Percentiles rank a stretch among this genome's conserved stretches.
Conservation (phyloP, 2,329 filamentous ascomycete genomes). For the Xylaria hypoxylon region DNA sequence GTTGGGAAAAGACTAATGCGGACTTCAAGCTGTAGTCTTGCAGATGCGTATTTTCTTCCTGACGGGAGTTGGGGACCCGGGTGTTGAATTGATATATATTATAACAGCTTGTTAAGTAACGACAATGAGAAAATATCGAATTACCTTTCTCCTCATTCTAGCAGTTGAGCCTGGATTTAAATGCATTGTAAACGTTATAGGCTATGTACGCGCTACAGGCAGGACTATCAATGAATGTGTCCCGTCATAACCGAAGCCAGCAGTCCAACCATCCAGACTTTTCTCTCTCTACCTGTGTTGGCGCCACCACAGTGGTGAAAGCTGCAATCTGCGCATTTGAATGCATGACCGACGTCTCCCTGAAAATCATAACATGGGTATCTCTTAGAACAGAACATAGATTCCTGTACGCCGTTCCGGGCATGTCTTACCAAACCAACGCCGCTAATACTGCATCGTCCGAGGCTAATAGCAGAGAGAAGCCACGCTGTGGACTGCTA, state of each 20-base stretch:
- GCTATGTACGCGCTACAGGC: neutral
- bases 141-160: neutral
- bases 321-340: neutral
- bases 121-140: neutral
- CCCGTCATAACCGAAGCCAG: no score
- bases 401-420: neutral
- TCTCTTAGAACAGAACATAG: neutral
- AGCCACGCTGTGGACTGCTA: neutral
- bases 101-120: neutral
- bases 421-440: neutral
- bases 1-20: conserved; percentile 77
- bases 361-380: conserved; percentile 13
- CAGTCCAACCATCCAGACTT: no score
- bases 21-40: conserved; percentile 78
- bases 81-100: neutral
- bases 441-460: neutral
- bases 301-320: neutral
- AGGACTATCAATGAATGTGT: neutral
- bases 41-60: neutral
- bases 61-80: neutral
- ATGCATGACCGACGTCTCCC: neutral
- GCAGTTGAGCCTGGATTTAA: neutral
- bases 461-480: neutral
- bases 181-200: neutral
- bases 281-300: neutral